Evolutionary conservation across 768 basidiomycete species (phyloP).

Genomic region (Russula sp.): DNA sequence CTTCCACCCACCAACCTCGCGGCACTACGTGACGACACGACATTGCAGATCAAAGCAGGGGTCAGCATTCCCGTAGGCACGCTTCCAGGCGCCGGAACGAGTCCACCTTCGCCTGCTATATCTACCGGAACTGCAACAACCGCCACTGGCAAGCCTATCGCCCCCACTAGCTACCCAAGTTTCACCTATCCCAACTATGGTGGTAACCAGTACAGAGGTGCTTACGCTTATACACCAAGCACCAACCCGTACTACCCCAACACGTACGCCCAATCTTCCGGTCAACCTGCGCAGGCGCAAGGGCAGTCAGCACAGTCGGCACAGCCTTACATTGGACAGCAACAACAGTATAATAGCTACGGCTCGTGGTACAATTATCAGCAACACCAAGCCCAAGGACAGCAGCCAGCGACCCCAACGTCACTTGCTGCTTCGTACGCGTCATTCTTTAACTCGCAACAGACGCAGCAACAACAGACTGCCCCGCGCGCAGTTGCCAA

Average conservation of each 20-base stretch:
- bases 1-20: constrained; percentile 48
- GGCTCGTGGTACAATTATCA: constrained; percentile 39
- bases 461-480: constrained; percentile 23
- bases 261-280: constrained; percentile 27
- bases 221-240: constrained; percentile 36
- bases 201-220: constrained; percentile 29
- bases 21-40: constrained; percentile 69
- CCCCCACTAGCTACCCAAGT: constrained; percentile 24
- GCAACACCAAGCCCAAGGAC: constrained; percentile 30
- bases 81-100: constrained; percentile 13
- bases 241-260: constrained; percentile 28
- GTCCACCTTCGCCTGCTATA: constrained; percentile 12
- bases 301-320: constrained; percentile 29
- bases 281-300: constrained; percentile 20
- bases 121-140: constrained; percentile 29
- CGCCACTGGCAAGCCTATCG: constrained; percentile 26
- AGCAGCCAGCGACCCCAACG: constrained; percentile 32
- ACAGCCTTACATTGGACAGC: constrained; percentile 30
- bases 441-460: constrained; percentile 33
- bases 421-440: constrained; percentile 34
- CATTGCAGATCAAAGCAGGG: constrained; percentile 50
- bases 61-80: constrained; percentile 14
- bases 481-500: constrained; percentile 45
- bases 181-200: constrained; percentile 26
- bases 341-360: constrained; percentile 37